Evolutionary conservation across 2,329 filamentous ascomycete species (phyloP).

Genomic region (Rutstroemia sp.): DNA sequence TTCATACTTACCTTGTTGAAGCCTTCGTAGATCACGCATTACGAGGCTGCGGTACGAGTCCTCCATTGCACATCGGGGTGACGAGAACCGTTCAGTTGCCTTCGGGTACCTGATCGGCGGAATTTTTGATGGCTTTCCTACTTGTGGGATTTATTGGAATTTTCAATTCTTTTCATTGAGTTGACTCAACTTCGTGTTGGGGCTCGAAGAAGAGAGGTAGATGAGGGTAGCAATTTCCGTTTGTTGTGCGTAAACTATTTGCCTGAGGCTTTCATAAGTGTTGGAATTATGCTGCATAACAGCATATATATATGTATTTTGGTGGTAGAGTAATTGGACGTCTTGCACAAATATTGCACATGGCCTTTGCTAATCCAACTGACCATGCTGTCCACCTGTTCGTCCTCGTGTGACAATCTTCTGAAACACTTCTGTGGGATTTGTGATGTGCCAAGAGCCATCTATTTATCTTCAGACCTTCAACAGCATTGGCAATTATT

Average conservation of each 20-base stretch:
- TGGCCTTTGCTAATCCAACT: no score
- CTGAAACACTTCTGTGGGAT: no score
- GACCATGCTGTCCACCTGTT: no score
- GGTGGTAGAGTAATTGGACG: no score
- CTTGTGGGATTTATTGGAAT: slow-evolving; percentile 3
- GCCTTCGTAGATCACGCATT: slow-evolving; percentile 26
- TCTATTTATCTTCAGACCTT: no score
- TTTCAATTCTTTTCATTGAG: slow-evolving; percentile 32
- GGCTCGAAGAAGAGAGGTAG: slow-evolving; percentile 31
- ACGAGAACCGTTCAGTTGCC: slow-evolving; percentile 33
- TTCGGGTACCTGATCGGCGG: slow-evolving; percentile 29
- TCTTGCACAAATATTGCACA: no score
- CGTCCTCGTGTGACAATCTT: no score
- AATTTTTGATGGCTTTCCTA: slow-evolving; percentile 31
- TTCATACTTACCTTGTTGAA: slow-evolving; percentile 34
- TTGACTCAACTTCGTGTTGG: slow-evolving; percentile 22
- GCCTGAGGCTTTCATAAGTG: no score
- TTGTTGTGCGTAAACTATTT: not conserved
- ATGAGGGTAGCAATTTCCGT: not conserved
- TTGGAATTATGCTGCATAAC: no score
- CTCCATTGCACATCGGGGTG: slow-evolving; percentile 52
- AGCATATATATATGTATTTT: no score
- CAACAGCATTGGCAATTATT: no score
- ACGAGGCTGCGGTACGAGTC: slow-evolving; percentile 31
- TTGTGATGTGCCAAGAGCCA: no score